A percentile compares a stretch with the other conserved stretches of the same genome.
phyloP scores from a whole-genome alignment of 2,329 filamentous ascomycete genomes.

The Lasiodiplodia hormozganensis region DNA sequence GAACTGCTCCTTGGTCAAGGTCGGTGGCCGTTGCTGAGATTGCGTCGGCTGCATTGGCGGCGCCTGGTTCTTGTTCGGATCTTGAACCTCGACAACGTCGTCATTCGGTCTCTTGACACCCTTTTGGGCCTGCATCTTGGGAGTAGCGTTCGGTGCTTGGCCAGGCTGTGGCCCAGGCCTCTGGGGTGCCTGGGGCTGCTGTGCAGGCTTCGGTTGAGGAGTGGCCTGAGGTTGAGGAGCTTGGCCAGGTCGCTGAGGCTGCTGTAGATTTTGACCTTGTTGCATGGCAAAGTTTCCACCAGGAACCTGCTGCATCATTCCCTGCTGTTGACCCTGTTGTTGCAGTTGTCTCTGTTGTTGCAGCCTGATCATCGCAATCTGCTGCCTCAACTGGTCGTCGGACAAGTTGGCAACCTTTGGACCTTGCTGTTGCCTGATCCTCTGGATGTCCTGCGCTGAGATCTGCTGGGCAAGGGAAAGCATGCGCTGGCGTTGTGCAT shows the following conservation, averaged over 20 bases:
- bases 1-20: constrained; percentile 43
- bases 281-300: constrained; percentile 26
- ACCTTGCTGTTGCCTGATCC: constrained; percentile 29
- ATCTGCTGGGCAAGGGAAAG: constrained; percentile 17
- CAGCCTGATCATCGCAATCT: constrained; percentile 38
- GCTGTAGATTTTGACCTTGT: constrained; percentile 34
- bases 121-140: constrained; percentile 38
- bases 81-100: constrained; percentile 50
- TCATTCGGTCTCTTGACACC: constrained; percentile 49
- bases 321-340: constrained; percentile 38
- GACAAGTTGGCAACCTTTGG: constrained; percentile 38
- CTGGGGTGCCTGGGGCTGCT: constrained; percentile 35
- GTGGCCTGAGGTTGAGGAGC: constrained; percentile 21
- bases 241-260: constrained; percentile 38
- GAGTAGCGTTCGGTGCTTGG: constrained; percentile 36
- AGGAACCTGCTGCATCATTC: constrained; percentile 40
- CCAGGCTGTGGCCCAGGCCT: constrained; percentile 34
- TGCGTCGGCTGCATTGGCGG: constrained; percentile 43
- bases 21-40: constrained; percentile 40
- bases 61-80: constrained; percentile 44
- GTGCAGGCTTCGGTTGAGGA: constrained; percentile 34
- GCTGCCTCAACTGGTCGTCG: constrained; percentile 52
- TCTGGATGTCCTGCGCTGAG: constrained; percentile 29
- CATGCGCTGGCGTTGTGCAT: constrained; percentile 20
- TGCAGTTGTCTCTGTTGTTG: constrained; percentile 42